Conservation (phyloP, 768 basidiomycete genomes). For the Stropharia rugosoannulata region DNA sequence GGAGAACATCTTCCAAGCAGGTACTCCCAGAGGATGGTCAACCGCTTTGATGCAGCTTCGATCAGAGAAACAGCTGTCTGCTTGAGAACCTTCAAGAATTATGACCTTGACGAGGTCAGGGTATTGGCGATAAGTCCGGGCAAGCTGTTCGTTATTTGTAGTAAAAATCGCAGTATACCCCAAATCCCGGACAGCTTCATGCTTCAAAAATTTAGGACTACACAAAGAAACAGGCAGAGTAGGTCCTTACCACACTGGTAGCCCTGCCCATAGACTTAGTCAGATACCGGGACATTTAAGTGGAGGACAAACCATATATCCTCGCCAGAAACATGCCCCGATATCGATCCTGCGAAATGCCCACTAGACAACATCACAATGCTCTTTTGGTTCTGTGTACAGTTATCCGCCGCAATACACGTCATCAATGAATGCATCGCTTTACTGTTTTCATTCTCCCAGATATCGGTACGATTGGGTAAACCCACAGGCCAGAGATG, state of each 20-base stretch:
- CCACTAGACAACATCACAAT: constrained; percentile 1
- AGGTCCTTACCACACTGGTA: not conserved
- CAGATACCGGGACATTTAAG: not conserved
- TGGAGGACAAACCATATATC: constrained; percentile 1
- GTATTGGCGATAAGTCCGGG: constrained; percentile 3
- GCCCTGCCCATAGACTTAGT: not conserved
- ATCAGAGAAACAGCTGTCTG: not conserved
- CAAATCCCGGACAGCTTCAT: constrained; percentile 1
- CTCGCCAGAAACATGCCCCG: constrained; percentile 6
- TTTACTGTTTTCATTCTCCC: constrained; percentile 7
- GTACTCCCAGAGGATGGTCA: not conserved
- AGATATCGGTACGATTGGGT: constrained; percentile 5
- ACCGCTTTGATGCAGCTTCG: not conserved
- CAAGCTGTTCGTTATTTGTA: constrained; percentile 2
- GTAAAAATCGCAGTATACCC: constrained; percentile 1
- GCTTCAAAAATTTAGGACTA: not conserved
- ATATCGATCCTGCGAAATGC: constrained; percentile 4
- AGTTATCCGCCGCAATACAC: constrained; percentile 1
- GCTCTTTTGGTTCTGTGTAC: constrained; percentile 1
- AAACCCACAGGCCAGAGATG: constrained; percentile 5
- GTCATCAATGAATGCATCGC: constrained; percentile 2
- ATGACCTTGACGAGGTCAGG: constrained; percentile 6
- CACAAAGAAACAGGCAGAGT: not conserved
- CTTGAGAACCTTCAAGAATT: not conserved
- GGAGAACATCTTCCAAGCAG: constrained; percentile 8